Percentiles rank a stretch among this genome's conserved stretches.
Evolutionary conservation across 148 eudicot genomes (phyloP).

Genomic region (Cornus florida): DNA sequence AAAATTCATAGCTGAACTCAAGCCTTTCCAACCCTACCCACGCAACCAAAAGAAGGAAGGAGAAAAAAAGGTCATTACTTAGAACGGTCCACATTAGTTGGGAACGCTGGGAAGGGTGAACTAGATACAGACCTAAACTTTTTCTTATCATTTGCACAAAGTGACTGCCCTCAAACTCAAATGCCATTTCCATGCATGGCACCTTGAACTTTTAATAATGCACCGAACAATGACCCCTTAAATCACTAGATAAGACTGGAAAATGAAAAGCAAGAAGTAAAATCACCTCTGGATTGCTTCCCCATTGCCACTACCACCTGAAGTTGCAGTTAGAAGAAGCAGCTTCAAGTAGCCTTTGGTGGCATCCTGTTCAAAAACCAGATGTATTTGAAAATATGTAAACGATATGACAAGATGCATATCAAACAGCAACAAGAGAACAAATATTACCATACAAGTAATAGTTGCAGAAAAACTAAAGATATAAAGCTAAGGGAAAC

Average conservation of each 20-base stretch:
- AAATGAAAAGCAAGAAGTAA: constrained; percentile 9
- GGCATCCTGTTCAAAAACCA: constrained; percentile 66
- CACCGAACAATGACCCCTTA: neutral
- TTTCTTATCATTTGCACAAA: too few relatives aligned
- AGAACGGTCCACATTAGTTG: too few relatives aligned
- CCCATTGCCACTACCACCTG: constrained; percentile 76
- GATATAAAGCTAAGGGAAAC: neutral
- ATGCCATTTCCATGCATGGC: too few relatives aligned
- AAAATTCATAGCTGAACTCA: constrained; percentile 4
- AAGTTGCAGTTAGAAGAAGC: constrained; percentile 79
- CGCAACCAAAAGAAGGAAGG: too few relatives aligned
- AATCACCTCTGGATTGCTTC: constrained; percentile 87
- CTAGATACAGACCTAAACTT: too few relatives aligned
- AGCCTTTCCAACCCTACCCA: neutral
- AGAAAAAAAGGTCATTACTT: too few relatives aligned
- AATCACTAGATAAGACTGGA: neutral
- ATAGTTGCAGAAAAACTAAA: neutral
- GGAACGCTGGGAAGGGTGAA: too few relatives aligned
- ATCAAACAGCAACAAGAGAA: neutral
- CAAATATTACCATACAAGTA: neutral
- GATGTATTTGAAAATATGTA: neutral
- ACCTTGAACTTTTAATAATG: too few relatives aligned
- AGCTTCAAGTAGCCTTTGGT: constrained; percentile 90
- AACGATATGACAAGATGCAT: neutral
- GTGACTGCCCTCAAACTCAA: too few relatives aligned